A percentile compares a stretch with the other conserved stretches of the same genome.
Evolutionary conservation across 1,284 basidiomycete species (phyloP).

Genomic region (Apiotrichum montevideense): DNA sequence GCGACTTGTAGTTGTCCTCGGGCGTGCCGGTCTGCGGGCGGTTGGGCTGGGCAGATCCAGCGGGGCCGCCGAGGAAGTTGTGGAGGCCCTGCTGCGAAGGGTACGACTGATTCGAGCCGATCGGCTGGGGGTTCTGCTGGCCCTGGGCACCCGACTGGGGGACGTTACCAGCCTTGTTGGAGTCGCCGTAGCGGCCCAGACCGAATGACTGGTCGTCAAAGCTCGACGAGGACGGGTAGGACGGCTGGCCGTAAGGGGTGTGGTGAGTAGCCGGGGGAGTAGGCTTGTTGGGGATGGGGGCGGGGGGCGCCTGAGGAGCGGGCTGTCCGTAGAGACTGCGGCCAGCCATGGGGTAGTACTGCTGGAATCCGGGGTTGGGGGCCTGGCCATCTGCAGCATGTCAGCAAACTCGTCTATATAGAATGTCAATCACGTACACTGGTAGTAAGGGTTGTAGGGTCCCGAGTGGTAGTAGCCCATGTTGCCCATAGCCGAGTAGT

Average conservation of each 20-base stretch:
- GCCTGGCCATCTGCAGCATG: conserved; percentile 40
- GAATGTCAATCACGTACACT: conserved; percentile 32
- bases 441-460: conserved; percentile 49
- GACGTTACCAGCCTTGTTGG: conserved; percentile 13
- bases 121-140: conserved; percentile 19
- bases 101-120: conserved; percentile 14
- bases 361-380: conserved; percentile 44
- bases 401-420: too few relatives aligned
- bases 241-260: conserved; percentile 42
- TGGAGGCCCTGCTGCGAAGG: conserved; percentile 28
- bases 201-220: conserved; percentile 37
- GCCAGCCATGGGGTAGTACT: conserved; percentile 44
- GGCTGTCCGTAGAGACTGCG: conserved; percentile 44
- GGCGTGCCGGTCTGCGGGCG: conserved; percentile 34
- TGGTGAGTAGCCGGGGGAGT: conserved; percentile 27
- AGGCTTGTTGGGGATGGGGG: conserved; percentile 39
- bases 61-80: conserved; percentile 29
- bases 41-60: conserved; percentile 17
- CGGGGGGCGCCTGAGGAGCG: conserved; percentile 37
- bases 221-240: conserved; percentile 31
- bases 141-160: conserved; percentile 13
- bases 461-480: conserved; percentile 46
- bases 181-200: conserved; percentile 36
- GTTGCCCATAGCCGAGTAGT: conserved; percentile 42
- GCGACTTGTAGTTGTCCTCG: conserved; percentile 42